Base-by-base conservation (phyloP, 345 rosid genomes). In the Nasturtium officinale region DNA sequence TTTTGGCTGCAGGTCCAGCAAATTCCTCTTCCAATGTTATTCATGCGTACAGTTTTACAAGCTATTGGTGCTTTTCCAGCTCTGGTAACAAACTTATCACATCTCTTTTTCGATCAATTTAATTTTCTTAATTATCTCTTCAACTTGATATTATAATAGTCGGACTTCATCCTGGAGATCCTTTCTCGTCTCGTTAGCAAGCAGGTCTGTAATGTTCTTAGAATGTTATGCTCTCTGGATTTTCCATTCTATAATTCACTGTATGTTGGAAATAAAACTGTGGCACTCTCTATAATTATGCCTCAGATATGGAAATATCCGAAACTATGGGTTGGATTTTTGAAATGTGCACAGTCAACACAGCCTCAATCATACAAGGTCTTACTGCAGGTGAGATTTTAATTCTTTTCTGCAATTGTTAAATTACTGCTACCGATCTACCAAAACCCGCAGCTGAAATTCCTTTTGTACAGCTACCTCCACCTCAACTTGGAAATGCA, bases 31-130 rank as follows among this genome's bases (percentile, higher is more conserved):
- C 99, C 99, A 61, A 83, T 95, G 75, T 83, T 95, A 78, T 95
- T 95, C 87, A 95, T 95, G 99, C 96, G 99, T 28, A 95, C 99
- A 1, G 99, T 91, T 46, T 83, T 95, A 79, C 97, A 95, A 83
- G 90, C 99, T 69, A 84, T 95, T 45, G 96, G 96, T 81, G 95
- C 96, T 76, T 95, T 87, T 82, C 99, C 99, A 52, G 96, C 89
- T 33, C 78, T 92, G 96, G 98, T 92, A 81, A 84, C 78, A 61
- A 74, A 62, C 59, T 60, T 17, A 11, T 66, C 26, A 5, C 48
- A 67, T 63, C 32, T 77, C 56, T 32, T 50, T 40, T 30, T 62
- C 7, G 40, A 38, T 10, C 15, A 28, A 21, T 47, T 47, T 63
- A 9, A 1, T 57, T 46, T 17, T 63, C 72, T 48, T 45, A 64